Conservation (phyloP, 139 green algal genomes). For the Tetradesmus lagerheimii region DNA sequence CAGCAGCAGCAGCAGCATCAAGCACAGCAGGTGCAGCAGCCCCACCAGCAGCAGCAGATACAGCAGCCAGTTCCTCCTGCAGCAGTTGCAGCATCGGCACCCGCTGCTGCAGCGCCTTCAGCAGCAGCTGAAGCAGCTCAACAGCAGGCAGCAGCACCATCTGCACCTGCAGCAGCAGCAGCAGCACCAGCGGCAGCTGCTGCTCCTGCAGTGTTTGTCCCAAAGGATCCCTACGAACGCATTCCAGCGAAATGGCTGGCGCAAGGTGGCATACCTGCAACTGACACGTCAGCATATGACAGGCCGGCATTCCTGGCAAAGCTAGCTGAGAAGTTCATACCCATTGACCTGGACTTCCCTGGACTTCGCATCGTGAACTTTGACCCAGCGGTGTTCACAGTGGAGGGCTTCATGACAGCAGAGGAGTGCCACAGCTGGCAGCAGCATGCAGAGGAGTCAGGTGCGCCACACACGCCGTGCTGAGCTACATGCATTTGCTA, state of each 20-base stretch:
- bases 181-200: background rate
- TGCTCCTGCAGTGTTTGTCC: background rate
- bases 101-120: background rate
- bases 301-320: slow-evolving; percentile 30
- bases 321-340: slow-evolving; percentile 56
- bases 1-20: background rate
- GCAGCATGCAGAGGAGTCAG: slow-evolving; percentile 15
- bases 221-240: background rate
- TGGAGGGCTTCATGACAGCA: slow-evolving; percentile 62
- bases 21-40: background rate
- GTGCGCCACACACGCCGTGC: background rate
- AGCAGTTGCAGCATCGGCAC: background rate
- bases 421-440: slow-evolving; percentile 58
- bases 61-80: background rate
- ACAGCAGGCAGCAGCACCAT: background rate
- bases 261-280: slow-evolving; percentile 47
- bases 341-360: slow-evolving; percentile 64
- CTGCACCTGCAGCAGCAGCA: background rate
- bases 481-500: no score
- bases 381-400: slow-evolving; percentile 70
- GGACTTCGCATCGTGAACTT: slow-evolving; percentile 69
- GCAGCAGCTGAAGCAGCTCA: background rate
- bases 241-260: slow-evolving; percentile 39
- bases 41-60: background rate
- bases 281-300: slow-evolving; percentile 44